A percentile compares a stretch with the other conserved stretches of the same genome.
phyloP scores from a whole-genome alignment of 371 early-diverging fungal species.

The Mucor racemosus region DNA sequence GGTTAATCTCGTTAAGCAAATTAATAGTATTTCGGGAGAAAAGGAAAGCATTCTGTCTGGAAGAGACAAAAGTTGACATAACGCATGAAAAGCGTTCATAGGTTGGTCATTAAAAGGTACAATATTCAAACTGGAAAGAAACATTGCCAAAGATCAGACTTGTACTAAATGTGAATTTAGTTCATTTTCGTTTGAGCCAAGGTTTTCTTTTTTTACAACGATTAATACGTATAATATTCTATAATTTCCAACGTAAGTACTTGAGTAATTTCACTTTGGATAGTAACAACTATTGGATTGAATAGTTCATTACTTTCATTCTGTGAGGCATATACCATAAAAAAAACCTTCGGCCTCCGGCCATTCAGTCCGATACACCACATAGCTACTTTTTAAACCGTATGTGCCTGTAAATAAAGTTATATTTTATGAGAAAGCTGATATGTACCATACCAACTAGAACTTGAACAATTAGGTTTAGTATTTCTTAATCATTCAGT shows the following conservation, averaged over 20 bases:
- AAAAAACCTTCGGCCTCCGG: constrained; percentile 25
- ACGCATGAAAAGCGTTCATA: constrained; percentile 25
- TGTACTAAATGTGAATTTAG: constrained; percentile 25
- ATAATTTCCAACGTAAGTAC: neutral
- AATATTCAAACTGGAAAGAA: constrained; percentile 26
- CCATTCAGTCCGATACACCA: constrained; percentile 23
- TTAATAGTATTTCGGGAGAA: constrained; percentile 21
- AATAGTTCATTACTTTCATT: constrained; percentile 14
- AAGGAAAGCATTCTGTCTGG: constrained; percentile 21
- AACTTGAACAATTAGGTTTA: constrained; percentile 19
- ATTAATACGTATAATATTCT: constrained; percentile 13
- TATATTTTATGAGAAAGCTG: neutral
- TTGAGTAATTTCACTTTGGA: neutral
- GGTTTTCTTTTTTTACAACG: constrained; percentile 23
- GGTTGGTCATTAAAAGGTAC: constrained; percentile 22
- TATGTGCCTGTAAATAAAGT: constrained; percentile 15
- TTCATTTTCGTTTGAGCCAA: constrained; percentile 28
- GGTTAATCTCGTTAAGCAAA: constrained; percentile 5
- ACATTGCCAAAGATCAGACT: constrained; percentile 30
- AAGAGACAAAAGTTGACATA: constrained; percentile 26
- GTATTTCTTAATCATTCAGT: constrained; percentile 23
- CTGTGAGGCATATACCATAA: constrained; percentile 19
- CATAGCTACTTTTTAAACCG: constrained; percentile 23
- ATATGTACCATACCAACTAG: constrained; percentile 15
- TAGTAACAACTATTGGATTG: neutral